phyloP scores from a whole-genome alignment of 495 filamentous ascomycete species.

The Aeminium ludgeri region DNA sequence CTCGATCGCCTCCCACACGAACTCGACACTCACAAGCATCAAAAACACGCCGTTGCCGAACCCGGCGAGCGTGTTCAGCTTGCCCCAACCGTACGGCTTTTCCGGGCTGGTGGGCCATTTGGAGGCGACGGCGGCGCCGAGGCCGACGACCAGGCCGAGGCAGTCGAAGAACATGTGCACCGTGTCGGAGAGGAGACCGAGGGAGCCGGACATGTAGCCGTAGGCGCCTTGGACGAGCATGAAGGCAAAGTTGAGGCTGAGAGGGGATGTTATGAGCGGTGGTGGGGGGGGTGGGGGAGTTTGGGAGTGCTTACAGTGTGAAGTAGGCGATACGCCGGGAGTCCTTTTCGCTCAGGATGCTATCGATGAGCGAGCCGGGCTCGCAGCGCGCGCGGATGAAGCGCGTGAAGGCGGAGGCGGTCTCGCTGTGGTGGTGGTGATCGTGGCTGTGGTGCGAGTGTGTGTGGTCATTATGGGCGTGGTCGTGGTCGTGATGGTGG shows the following conservation, averaged over 20 bases:
- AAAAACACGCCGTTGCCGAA: constrained; percentile 96
- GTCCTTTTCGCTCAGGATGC: constrained; percentile 79
- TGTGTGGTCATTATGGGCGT: constrained; percentile 15
- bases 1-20: constrained; percentile 88
- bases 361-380: constrained; percentile 58
- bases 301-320: constrained; percentile 47
- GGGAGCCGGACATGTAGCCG: constrained; percentile 76
- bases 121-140: constrained; percentile 90
- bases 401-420: constrained; percentile 42
- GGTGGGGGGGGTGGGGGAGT: no score
- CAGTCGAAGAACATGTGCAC: constrained; percentile 99
- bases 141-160: constrained; percentile 72
- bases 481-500: constrained; percentile 9
- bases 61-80: constrained; percentile 88
- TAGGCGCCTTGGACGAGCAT: constrained; percentile 94
- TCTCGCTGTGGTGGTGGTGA: constrained; percentile 29
- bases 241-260: constrained; percentile 79
- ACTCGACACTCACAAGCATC: constrained; percentile 91
- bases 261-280: no score
- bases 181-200: constrained; percentile 87
- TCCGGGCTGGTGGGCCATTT: constrained; percentile 82
- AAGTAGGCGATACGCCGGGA: constrained; percentile 96
- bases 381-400: constrained; percentile 47
- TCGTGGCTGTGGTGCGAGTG: constrained; percentile 28
- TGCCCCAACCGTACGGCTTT: constrained; percentile 92